Base-by-base conservation (phyloP, 2,329 filamentous ascomycete species). In the Neodidymelliopsis sp. region DNA sequence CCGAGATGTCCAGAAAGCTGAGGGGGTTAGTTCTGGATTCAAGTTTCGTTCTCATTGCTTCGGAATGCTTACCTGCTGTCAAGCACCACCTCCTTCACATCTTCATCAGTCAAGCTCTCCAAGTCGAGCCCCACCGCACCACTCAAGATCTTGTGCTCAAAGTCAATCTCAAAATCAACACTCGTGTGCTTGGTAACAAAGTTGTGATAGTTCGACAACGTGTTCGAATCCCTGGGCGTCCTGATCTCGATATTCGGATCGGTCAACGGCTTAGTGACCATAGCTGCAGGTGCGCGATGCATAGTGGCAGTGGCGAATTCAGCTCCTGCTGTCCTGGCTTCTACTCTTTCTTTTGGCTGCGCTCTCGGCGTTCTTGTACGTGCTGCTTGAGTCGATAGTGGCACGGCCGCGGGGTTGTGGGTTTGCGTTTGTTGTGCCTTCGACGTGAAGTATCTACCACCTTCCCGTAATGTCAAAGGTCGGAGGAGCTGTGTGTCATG, bases 181-280 rank as follows among this genome's bases (percentile, higher is more conserved):
- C 84, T 87, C 15, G 91, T 94, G 77, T 97, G 91, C 70, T 82
- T 86, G 13, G 90, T 96, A 53, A 84, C 80, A 86, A 91, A 97
- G 46, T 88, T 86, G 73, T 90, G 86, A 75, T 97, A 97, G 78
- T 97, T 97, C 69, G 90, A 89, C 50, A 94, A 77, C 19, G 94
- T 97, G 73, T 91, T 95, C 42, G 91, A 91, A 75, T 97, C 93
- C 66, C 90, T 84, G 39, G 79, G 76, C 34, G 72, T 70, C 30
- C 71, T 73, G 57, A 78, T 76, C 29, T 66, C 62, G 19, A 67
- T 53, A 52, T 67, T 54, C 1, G 62, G 57, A 29, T 66, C 63
- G 29, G 69, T 68, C 70, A 76, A 74, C n/a, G 65, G 72, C 53
- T 67, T 70, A 29, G 62, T 67, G 13, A 66, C 60, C 63, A 72